Evolutionary conservation across 148 eudicot genomes (phyloP).

Genomic region (Rhododendron ovatum): DNA sequence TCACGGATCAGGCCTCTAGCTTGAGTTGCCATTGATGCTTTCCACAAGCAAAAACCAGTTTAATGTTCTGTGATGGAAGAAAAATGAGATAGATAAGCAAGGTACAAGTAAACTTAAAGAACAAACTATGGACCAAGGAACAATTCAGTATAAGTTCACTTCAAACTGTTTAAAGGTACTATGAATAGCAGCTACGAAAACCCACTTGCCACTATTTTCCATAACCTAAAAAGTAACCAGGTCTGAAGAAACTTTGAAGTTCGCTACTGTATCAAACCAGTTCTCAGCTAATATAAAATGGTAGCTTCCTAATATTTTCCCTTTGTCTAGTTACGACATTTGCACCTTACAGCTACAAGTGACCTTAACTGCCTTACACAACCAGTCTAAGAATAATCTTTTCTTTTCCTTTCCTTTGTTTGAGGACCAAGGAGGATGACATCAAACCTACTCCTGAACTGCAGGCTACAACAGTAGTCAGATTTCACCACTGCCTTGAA

Average conservation of each 20-base stretch:
- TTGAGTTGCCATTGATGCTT: constrained; percentile 32
- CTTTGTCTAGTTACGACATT: background rate
- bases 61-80: background rate
- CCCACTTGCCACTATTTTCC: background rate
- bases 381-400: background rate
- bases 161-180: background rate
- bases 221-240: background rate
- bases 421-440: background rate
- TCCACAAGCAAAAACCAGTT: constrained; percentile 1
- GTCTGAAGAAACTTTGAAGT: background rate
- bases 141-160: background rate
- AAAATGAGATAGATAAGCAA: background rate
- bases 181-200: background rate
- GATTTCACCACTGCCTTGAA: background rate
- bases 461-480: background rate
- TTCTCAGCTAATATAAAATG: background rate
- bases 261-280: background rate
- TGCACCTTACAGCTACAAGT: too few species aligned
- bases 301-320: background rate
- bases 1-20: constrained; percentile 33
- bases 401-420: background rate
- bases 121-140: background rate
- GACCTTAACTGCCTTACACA: background rate
- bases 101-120: background rate
- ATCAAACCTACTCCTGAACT: background rate